A percentile compares a stretch with the other conserved stretches of the same genome.
These are phyloP conservation scores for Schwanniomyces vanrijiae DNA, from an alignment of 805 yeast genomes.

Conservation along the genomic window DNA sequence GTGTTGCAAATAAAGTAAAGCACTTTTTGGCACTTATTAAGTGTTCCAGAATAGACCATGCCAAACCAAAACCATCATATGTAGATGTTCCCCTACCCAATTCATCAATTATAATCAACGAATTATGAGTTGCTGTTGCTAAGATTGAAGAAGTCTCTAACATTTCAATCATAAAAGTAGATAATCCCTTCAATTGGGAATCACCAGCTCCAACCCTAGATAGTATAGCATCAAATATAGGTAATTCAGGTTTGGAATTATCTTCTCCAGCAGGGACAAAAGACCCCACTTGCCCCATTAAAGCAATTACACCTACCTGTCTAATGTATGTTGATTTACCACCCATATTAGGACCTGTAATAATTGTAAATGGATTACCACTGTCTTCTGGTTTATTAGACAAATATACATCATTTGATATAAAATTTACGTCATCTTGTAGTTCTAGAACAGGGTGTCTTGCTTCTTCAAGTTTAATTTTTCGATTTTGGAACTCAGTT, in stretches of 20 bases:
- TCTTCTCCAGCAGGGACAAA: slow-evolving; percentile 68
- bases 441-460: slow-evolving; percentile 95
- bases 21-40: slow-evolving; percentile 70
- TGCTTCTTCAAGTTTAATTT: slow-evolving; percentile 63
- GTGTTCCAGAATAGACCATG: slow-evolving; percentile 93
- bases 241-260: slow-evolving; percentile 57
- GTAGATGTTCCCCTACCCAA: slow-evolving; percentile 89
- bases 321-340: slow-evolving; percentile 84
- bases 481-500: slow-evolving; percentile 36
- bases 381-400: slow-evolving; percentile 37
- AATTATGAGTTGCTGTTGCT: slow-evolving; percentile 72
- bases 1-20: slow-evolving; percentile 92
- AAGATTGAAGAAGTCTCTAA: slow-evolving; percentile 87
- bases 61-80: slow-evolving; percentile 96
- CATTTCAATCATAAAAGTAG: slow-evolving; percentile 93
- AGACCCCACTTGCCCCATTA: slow-evolving; percentile 88
- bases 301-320: slow-evolving; percentile 82
- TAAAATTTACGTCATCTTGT: slow-evolving; percentile 87
- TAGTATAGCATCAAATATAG: slow-evolving; percentile 85
- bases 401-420: slow-evolving; percentile 83
- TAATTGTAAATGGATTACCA: slow-evolving; percentile 68
- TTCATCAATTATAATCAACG: slow-evolving; percentile 89
- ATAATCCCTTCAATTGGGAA: slow-evolving; percentile 93
- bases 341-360: slow-evolving; percentile 58
- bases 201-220: slow-evolving; percentile 99